Percentiles rank a stretch among this genome's conserved stretches.
Evolutionary conservation across 495 filamentous ascomycete species (phyloP).

Genomic region (Podospora conica): DNA sequence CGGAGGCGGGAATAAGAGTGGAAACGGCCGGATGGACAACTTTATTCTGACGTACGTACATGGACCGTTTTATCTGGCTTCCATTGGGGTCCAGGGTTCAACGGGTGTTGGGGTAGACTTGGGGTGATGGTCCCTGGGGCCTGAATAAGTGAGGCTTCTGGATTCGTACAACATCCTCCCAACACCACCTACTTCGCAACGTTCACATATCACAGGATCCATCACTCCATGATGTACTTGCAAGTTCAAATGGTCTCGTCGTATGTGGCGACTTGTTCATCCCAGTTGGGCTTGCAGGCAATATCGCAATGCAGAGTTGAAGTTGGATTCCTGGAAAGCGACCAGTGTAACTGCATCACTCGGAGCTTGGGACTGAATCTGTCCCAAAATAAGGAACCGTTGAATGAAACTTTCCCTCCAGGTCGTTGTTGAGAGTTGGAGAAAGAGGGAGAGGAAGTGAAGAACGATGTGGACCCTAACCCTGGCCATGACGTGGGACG

Average conservation of each 20-base stretch:
- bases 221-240: too few species aligned
- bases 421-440: neutral
- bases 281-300: neutral
- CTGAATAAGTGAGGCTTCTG: too few species aligned
- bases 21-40: neutral
- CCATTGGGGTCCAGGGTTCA: neutral
- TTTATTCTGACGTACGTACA: neutral
- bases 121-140: too few species aligned
- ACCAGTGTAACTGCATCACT: neutral
- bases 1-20: neutral
- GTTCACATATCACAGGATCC: too few species aligned
- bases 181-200: too few species aligned
- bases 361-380: neutral
- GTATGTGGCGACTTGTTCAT: neutral
- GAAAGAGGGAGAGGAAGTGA: neutral
- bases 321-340: neutral
- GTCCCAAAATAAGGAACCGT: neutral
- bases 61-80: neutral
- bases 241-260: neutral
- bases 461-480: neutral
- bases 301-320: neutral
- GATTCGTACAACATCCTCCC: too few species aligned
- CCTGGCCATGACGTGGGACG: neutral
- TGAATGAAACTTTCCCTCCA: too few species aligned
- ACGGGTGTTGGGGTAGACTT: neutral